These are phyloP conservation scores for Steccherinum ochraceum DNA, from an alignment of 768 basidiomycete species.

Conservation along the genomic window DNA sequence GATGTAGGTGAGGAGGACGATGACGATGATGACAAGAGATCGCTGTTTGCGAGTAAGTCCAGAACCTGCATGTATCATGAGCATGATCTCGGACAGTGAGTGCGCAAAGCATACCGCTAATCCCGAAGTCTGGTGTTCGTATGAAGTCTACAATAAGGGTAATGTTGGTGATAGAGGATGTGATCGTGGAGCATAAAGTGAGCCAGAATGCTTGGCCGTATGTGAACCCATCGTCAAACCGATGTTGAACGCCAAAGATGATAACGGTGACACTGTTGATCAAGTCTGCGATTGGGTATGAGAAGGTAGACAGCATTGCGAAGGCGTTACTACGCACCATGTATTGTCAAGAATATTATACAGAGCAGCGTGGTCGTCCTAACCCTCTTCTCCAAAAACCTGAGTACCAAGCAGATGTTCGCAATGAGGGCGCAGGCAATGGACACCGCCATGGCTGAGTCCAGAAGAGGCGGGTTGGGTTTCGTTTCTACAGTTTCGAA, in stretches of 20 bases:
- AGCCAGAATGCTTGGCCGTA: conserved; percentile 70
- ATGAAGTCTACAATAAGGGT: conserved; percentile 60
- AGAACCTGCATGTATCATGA: conserved; percentile 64
- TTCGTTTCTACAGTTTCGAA: conserved; percentile 39
- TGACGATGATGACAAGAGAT: conserved; percentile 72
- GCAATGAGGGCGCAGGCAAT: conserved; percentile 64
- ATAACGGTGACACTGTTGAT: conserved; percentile 59
- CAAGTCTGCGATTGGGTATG: conserved; percentile 44
- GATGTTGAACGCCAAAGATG: conserved; percentile 57
- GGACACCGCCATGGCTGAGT: conserved; percentile 57
- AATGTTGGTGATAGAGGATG: conserved; percentile 57
- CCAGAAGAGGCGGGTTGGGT: conserved; percentile 51
- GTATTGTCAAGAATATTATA: conserved; percentile 58
- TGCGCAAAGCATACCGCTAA: conserved; percentile 51
- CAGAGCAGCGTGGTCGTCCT: conserved; percentile 56
- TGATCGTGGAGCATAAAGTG: conserved; percentile 67
- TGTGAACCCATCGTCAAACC: conserved; percentile 60
- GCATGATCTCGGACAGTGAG: no score
- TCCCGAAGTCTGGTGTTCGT: conserved; percentile 53
- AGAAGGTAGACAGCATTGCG: no score
- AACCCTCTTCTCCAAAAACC: conserved; percentile 69
- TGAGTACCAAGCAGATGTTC: conserved; percentile 56
- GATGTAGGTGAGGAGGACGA: conserved; percentile 66
- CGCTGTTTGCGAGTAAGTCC: conserved; percentile 79
- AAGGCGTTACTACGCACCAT: conserved; percentile 55